Conservation (phyloP, 1,139 yeast genomes). For the Pichia sp. region DNA sequence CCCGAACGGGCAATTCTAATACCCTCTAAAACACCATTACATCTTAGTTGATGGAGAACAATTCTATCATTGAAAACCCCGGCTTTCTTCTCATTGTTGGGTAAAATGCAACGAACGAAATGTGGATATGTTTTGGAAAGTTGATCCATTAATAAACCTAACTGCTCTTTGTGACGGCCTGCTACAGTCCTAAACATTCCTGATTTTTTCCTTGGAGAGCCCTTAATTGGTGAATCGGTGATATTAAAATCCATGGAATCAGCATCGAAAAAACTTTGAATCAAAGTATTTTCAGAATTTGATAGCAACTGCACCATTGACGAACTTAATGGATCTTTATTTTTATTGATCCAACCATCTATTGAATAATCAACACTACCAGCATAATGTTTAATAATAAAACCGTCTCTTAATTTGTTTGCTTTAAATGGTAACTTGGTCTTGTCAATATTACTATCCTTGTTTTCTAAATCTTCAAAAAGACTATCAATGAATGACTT, state of each 20-base stretch:
- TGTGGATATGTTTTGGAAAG: constrained; percentile 85
- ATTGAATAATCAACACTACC: constrained; percentile 91
- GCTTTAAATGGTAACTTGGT: constrained; percentile 33
- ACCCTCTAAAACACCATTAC: constrained; percentile 98
- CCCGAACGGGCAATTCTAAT: constrained; percentile 96
- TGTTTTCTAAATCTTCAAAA: constrained; percentile 51
- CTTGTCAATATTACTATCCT: constrained; percentile 44
- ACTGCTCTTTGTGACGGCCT: constrained; percentile 79
- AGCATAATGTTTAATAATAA: constrained; percentile 86
- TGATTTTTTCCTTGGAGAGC: constrained; percentile 21
- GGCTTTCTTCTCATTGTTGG: constrained; percentile 73
- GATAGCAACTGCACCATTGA: constrained; percentile 55
- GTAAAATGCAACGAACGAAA: constrained; percentile 92
- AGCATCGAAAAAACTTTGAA: constrained; percentile 41
- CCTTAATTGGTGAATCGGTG: constrained; percentile 28
- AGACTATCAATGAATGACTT: constrained; percentile 77
- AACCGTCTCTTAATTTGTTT: constrained; percentile 64
- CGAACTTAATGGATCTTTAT: constrained; percentile 88
- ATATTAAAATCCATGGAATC: constrained; percentile 21
- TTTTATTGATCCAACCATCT: constrained; percentile 91
- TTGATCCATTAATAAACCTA: constrained; percentile 64
- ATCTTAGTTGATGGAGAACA: constrained; percentile 83
- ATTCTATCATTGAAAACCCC: constrained; percentile 65
- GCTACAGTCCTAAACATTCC: constrained; percentile 76
- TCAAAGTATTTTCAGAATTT: constrained; percentile 49